Evolutionary conservation across 2,329 filamentous ascomycete genomes (phyloP), one percentile per base, ranked within the genome.

Genomic region (Stachybotrys chartarum): DNA sequence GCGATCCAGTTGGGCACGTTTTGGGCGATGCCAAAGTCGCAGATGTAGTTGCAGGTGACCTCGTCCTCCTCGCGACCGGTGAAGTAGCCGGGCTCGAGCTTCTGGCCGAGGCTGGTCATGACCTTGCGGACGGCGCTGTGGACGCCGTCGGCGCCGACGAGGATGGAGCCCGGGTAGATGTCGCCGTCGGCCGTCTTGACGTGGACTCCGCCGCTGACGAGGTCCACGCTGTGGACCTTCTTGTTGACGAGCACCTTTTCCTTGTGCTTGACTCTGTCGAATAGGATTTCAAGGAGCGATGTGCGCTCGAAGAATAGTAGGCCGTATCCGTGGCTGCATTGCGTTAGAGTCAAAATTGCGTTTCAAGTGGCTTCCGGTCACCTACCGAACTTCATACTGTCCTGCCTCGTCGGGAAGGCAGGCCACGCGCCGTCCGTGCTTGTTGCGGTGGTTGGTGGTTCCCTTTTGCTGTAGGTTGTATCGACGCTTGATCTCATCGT

Each of bases 101-200:
- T 57, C 30, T 63, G 53, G 14, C 52, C 65, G 1, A 65, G 55
- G 6, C 62, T 56, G 30, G 52, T 54, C 63, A 66, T 66, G 44
- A 69, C 65, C 7, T 60, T 52, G 17, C 74, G 61, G 5, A 72
- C 63, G 2, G 58, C 55, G 60, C 72, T 75, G 56, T 73, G 66
- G 16, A 75, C 64, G 14, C 74, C 73, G 54, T 75, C 73, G 6
- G 70, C 67, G 7, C 73, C 72, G 5, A 75, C 60, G 6, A 75
- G 59, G 1, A 76, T 57, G 30, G 66, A 60, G 0, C 69, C 72
- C 1, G 58, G 54, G 49, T 66, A 68, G 0, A 54, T 51, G 1
- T 59, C 55, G 6, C 72, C 72, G 24, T 71, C 65, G 3, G 55
- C 50, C 1, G 68, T 71, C 1, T 50, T 58, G 0, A 74, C 73